A percentile compares a stretch with the other conserved stretches of the same genome.
Evolutionary conservation across 805 yeast species (phyloP).

Genomic region (Candida suzukii): DNA sequence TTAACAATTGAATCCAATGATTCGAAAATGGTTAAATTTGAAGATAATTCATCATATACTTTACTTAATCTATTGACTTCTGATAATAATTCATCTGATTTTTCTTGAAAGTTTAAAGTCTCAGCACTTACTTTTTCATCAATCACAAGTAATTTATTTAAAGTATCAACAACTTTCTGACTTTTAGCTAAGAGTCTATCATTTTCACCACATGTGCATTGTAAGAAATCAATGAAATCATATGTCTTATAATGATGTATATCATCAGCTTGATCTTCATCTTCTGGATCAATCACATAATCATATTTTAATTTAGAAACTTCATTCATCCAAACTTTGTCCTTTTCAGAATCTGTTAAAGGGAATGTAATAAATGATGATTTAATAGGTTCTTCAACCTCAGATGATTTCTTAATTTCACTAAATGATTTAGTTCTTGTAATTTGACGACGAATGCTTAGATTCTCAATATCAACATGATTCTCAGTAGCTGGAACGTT

Average conservation of each 20-base stretch:
- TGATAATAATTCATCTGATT: slow-evolving; percentile 42
- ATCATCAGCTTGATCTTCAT: slow-evolving; percentile 33
- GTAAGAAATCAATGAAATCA: slow-evolving; percentile 30
- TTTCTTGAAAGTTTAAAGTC: slow-evolving; percentile 56
- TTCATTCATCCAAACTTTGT: slow-evolving; percentile 26
- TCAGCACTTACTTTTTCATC: slow-evolving; percentile 54
- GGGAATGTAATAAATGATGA: slow-evolving; percentile 22
- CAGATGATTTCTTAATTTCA: slow-evolving; percentile 9
- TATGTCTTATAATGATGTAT: slow-evolving; percentile 26
- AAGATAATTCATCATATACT: slow-evolving; percentile 38
- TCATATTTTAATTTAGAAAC: slow-evolving; percentile 35
- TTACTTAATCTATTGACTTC: slow-evolving; percentile 35
- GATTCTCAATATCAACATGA: slow-evolving; percentile 2
- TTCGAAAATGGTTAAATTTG: slow-evolving; percentile 55
- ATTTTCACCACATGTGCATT: slow-evolving; percentile 18
- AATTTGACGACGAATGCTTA: neutral
- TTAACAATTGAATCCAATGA: slow-evolving; percentile 63
- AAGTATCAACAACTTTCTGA: slow-evolving; percentile 32
- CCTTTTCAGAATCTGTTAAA: slow-evolving; percentile 30
- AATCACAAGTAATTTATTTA: slow-evolving; percentile 41
- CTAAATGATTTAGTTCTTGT: neutral
- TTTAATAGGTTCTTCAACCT: neutral
- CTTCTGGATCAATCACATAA: slow-evolving; percentile 31
- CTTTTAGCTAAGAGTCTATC: slow-evolving; percentile 38
- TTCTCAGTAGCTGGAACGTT: slow-evolving; percentile 37